phyloP scores from a whole-genome alignment of 441 rosid genomes.

The Eruca vesicaria region DNA sequence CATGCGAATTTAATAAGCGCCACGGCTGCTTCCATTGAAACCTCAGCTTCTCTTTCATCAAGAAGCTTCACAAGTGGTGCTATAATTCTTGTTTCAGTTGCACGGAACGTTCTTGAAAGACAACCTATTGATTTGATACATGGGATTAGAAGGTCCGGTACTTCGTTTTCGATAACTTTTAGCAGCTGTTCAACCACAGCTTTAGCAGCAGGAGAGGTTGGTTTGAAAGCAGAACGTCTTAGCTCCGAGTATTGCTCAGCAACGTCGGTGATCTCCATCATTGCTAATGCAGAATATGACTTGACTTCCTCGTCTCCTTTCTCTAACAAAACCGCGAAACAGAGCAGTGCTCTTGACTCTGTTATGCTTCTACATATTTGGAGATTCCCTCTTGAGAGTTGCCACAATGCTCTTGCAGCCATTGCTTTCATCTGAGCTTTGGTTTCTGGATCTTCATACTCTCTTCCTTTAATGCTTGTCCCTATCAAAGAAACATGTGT shows the following conservation, averaged over 20 bases:
- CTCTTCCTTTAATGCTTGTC: conserved; percentile 63
- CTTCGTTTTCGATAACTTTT: conserved; percentile 46
- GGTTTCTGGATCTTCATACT: conserved; percentile 51
- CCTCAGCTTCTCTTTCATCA: conserved; percentile 59
- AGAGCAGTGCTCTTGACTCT: conserved; percentile 70
- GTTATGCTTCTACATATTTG: conserved; percentile 60
- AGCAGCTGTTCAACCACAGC: conserved; percentile 68
- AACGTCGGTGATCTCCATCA: conserved; percentile 68
- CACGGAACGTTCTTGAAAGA: conserved; percentile 67
- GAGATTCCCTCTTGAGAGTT: conserved; percentile 55
- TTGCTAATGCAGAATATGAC: conserved; percentile 60
- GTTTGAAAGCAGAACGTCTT: conserved; percentile 69
- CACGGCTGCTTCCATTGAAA: conserved; percentile 51
- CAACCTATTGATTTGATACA: conserved; percentile 58
- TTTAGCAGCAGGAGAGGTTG: conserved; percentile 69
- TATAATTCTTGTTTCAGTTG: conserved; percentile 64
- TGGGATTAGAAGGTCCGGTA: conserved; percentile 54
- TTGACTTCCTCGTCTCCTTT: conserved; percentile 61
- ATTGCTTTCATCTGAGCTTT: conserved; percentile 72
- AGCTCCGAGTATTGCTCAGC: conserved; percentile 61
- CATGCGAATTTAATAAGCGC: conserved; percentile 64
- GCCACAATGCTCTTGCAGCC: conserved; percentile 78
- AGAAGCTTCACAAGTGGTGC: conserved; percentile 62
- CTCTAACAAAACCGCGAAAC: conserved; percentile 67
- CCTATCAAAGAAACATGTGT: conserved; percentile 44